These are phyloP conservation scores for Exophiala phaeomuriformis DNA, from an alignment of 2,329 filamentous ascomycete genomes.

Conservation along the genomic window DNA sequence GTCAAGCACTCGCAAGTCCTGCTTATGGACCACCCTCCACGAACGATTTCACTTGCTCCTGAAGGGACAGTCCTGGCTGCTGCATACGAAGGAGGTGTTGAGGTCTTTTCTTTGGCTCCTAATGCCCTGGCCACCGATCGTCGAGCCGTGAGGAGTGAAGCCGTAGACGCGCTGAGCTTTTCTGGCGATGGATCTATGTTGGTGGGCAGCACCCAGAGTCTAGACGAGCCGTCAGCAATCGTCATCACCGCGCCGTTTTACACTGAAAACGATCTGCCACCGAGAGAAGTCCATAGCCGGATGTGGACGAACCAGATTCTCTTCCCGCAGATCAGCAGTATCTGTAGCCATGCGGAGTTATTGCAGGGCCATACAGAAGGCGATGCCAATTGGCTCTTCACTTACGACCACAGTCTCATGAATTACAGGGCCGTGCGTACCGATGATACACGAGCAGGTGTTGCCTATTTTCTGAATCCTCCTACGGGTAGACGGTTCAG, in stretches of 20 bases:
- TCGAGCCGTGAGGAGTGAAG: conserved; percentile 69
- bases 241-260: conserved; percentile 74
- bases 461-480: conserved; percentile 71
- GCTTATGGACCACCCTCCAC: conserved; percentile 68
- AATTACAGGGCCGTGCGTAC: conserved; percentile 70
- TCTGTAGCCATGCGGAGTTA: conserved; percentile 69
- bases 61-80: conserved; percentile 75
- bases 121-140: conserved; percentile 59
- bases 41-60: conserved; percentile 71
- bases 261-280: conserved; percentile 46
- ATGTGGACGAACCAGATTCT: conserved; percentile 82
- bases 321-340: conserved; percentile 71
- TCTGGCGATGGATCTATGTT: conserved; percentile 72
- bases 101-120: conserved; percentile 68
- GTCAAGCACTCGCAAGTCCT: conserved; percentile 67
- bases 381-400: conserved; percentile 68
- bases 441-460: conserved; percentile 66
- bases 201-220: conserved; percentile 63
- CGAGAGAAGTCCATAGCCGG: conserved; percentile 57
- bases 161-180: conserved; percentile 66
- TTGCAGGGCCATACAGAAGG: conserved; percentile 45
- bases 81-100: conserved; percentile 81
- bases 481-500: conserved; percentile 39
- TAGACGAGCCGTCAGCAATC: conserved; percentile 61
- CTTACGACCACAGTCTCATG: conserved; percentile 68